Conservation (phyloP, 495 filamentous ascomycete species). For the Cairneyella variabilis region DNA sequence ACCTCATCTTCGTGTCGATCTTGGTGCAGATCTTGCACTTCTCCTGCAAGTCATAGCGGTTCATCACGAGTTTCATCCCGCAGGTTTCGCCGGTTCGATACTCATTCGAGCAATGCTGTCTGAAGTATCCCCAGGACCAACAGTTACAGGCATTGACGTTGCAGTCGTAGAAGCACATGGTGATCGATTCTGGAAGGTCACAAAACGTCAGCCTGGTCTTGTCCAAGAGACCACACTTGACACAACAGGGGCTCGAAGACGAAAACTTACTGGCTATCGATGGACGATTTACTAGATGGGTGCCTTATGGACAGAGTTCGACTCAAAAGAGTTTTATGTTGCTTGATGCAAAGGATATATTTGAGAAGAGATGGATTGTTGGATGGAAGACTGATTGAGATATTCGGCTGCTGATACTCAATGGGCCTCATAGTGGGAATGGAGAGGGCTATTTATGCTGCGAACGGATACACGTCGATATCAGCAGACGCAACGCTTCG, state of each 20-base stretch:
- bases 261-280: conserved; percentile 19
- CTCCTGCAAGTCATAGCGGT: neutral
- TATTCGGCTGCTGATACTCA: conserved; percentile 22
- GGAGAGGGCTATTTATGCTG: conserved; percentile 21
- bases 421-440: neutral
- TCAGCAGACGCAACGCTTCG: neutral
- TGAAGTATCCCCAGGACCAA: conserved; percentile 95
- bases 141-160: conserved; percentile 60
- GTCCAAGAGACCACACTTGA: conserved; percentile 4
- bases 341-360: neutral
- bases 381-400: conserved; percentile 14
- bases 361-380: neutral
- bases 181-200: neutral
- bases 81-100: conserved; percentile 98
- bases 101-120: conserved; percentile 90
- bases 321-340: neutral
- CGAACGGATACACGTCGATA: neutral
- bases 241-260: neutral
- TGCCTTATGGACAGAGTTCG: neutral
- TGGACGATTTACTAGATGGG: neutral
- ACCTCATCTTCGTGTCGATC: conserved; percentile 76
- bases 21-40: conserved; percentile 22
- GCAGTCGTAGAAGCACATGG: conserved; percentile 1
- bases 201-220: conserved; percentile 5
- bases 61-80: conserved; percentile 65